Conservation (phyloP, 2,329 filamentous ascomycete genomes). For the Mollisia scopiformis region DNA sequence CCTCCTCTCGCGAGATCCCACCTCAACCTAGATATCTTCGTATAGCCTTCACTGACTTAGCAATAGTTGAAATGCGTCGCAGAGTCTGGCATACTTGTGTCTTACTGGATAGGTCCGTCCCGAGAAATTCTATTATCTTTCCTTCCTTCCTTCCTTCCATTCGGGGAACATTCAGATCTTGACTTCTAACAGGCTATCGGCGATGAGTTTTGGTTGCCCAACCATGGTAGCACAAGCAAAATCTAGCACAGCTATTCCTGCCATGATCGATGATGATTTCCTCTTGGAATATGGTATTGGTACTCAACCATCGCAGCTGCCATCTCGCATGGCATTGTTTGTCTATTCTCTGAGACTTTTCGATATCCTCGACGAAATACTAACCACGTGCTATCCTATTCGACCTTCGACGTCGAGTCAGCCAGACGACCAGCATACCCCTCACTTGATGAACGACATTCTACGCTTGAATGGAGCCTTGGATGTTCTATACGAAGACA, state of each 20-base stretch:
- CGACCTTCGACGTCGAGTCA: background rate
- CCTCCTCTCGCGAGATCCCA: too few relatives aligned
- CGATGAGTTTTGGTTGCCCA: conserved; percentile 35
- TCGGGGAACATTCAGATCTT: background rate
- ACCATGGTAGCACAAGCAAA: conserved; percentile 23
- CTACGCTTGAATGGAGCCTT: conserved; percentile 22
- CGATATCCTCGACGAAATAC: conserved; percentile 24
- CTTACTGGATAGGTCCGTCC: conserved; percentile 34
- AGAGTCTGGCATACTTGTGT: conserved; percentile 38
- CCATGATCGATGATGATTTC: conserved; percentile 37
- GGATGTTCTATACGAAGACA: conserved; percentile 14
- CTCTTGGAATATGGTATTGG: conserved; percentile 26
- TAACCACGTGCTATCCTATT: conserved; percentile 16
- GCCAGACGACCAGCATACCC: background rate
- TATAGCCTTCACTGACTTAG: too few relatives aligned
- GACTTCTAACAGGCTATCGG: conserved; percentile 21
- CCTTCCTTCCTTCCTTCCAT: background rate
- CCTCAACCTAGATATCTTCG: too few relatives aligned
- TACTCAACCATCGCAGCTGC: conserved; percentile 21
- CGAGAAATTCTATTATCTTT: background rate
- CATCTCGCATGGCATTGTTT: conserved; percentile 29
- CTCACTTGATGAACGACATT: conserved; percentile 4
- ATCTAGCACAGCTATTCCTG: conserved; percentile 22
- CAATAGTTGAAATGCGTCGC: conserved; percentile 35
- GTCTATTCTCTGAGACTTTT: conserved; percentile 25